Percentiles rank a stretch among this genome's conserved stretches.
Evolutionary conservation across 1,284 basidiomycete species (phyloP).

Genomic region (Singerocomus inundabilis): DNA sequence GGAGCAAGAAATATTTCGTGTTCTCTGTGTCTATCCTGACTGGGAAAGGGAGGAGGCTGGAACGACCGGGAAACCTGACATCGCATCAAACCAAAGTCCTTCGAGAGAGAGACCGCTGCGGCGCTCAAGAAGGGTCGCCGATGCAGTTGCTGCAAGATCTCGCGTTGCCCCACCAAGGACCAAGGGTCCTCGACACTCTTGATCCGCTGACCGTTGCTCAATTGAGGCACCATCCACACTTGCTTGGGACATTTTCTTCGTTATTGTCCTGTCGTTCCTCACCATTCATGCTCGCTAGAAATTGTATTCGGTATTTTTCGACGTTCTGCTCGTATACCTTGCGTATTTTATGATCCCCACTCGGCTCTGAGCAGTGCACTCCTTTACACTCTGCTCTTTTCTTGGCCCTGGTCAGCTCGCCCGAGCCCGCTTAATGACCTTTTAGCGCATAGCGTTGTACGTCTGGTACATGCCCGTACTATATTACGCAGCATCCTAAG

Average conservation of each 20-base stretch:
- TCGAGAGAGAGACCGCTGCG: conserved; percentile 39
- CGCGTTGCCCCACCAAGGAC: conserved; percentile 32
- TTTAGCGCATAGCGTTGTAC: conserved; percentile 12
- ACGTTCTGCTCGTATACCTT: conserved; percentile 24
- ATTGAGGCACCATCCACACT: not conserved
- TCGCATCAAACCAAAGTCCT: not conserved
- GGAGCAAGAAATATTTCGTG: conserved; percentile 67
- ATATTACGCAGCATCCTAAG: conserved; percentile 12
- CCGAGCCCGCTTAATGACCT: conserved; percentile 19
- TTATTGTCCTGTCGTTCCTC: conserved; percentile 13
- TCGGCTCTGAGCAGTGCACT: conserved; percentile 20
- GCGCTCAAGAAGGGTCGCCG: conserved; percentile 66
- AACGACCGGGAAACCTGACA: conserved; percentile 3
- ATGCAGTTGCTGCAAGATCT: conserved; percentile 49
- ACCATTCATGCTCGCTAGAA: conserved; percentile 26
- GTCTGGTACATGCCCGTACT: conserved; percentile 15
- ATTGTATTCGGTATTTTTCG: conserved; percentile 28
- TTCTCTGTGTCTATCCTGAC: conserved; percentile 57
- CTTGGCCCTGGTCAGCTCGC: conserved; percentile 13
- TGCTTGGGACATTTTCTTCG: conserved; percentile 1
- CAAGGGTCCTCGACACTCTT: conserved; percentile 31
- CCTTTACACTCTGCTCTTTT: conserved; percentile 19
- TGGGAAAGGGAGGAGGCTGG: conserved; percentile 45
- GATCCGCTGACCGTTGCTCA: conserved; percentile 7
- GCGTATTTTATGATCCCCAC: conserved; percentile 34